A percentile compares a stretch with the other conserved stretches of the same genome.
phyloP scores from a whole-genome alignment of 2,329 filamentous ascomycete species.

The Hypoxylon sp. region DNA sequence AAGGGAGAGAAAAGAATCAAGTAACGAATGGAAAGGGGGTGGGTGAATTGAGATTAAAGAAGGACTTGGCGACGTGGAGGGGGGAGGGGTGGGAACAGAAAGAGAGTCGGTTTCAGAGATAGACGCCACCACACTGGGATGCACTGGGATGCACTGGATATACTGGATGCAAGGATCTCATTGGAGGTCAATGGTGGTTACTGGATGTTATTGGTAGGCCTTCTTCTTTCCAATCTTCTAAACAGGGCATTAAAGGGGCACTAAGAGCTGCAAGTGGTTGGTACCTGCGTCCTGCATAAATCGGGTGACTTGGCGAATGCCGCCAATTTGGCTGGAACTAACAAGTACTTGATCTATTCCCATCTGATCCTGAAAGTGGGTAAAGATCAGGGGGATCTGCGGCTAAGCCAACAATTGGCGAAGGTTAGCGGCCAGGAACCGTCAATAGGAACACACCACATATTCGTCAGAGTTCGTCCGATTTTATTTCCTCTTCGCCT shows the following conservation, averaged over 20 bases:
- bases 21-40: conserved; percentile 42
- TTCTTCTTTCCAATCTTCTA: conserved; percentile 1
- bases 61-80: conserved; percentile 42
- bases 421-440: conserved; percentile 20
- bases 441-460: conserved; percentile 42
- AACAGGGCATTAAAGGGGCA: conserved; percentile 12
- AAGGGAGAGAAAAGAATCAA: conserved; percentile 32
- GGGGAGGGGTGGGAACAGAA: conserved; percentile 39
- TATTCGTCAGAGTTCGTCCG: conserved; percentile 27
- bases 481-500: conserved; percentile 21
- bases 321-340: conserved; percentile 23
- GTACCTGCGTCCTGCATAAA: conserved; percentile 50
- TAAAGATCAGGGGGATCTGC: conserved; percentile 47
- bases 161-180: conserved; percentile 14
- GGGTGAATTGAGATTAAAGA: conserved; percentile 49
- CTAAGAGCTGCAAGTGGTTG: neutral
- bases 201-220: conserved; percentile 1
- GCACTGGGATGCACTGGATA: neutral
- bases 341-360: conserved; percentile 27
- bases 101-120: conserved; percentile 38
- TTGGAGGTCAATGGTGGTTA: conserved; percentile 21
- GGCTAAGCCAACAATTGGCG: conserved; percentile 30
- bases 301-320: conserved; percentile 38
- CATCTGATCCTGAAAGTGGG: conserved; percentile 25
- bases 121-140: conserved; percentile 35